These are phyloP conservation scores for Colletotrichum kahawae DNA, from an alignment of 2,329 filamentous ascomycete species.

Conservation along the genomic window DNA sequence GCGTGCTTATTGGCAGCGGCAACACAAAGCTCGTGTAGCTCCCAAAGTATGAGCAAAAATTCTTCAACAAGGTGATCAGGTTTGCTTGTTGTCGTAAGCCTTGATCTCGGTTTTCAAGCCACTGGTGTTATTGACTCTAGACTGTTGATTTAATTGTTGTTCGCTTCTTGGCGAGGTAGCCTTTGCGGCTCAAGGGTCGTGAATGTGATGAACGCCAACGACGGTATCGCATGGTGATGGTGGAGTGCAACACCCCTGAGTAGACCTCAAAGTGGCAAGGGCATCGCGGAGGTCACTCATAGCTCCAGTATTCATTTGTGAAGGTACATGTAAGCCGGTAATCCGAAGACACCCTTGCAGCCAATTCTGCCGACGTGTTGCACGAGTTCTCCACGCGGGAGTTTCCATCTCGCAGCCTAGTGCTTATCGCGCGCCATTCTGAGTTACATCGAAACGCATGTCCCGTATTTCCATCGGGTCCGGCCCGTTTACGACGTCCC, in stretches of 20 bases:
- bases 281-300: background rate
- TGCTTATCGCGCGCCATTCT: background rate
- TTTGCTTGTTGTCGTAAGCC: background rate
- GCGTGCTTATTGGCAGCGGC: background rate
- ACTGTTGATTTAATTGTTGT: too few species aligned
- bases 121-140: too few species aligned
- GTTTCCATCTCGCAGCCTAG: background rate
- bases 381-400: background rate
- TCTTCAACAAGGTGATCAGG: background rate
- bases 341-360: background rate
- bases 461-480: background rate
- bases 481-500: background rate
- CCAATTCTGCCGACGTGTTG: background rate
- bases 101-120: too few species aligned
- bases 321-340: background rate
- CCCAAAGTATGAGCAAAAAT: background rate
- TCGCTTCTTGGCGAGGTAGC: background rate
- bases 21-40: background rate
- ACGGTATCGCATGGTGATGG: background rate
- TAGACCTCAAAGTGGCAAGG: background rate
- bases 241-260: background rate
- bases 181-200: accelerated
- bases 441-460: background rate
- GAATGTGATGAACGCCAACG: background rate
- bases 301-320: background rate